These are phyloP conservation scores for Phalaenopsis equestris DNA, from an alignment of 106 monocot species.

Conservation along the genomic window DNA sequence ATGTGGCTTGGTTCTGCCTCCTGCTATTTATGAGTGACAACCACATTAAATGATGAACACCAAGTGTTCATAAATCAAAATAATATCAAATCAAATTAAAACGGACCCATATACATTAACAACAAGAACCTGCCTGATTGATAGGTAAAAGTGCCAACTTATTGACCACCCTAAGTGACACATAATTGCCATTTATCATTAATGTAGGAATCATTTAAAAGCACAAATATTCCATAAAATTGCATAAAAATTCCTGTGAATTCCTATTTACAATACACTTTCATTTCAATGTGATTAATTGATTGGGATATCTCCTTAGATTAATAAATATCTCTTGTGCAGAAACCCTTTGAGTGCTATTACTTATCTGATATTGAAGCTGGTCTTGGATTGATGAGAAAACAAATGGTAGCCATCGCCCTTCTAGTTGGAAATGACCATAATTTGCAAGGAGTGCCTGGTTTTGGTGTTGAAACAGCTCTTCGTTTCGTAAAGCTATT, in stretches of 20 bases:
- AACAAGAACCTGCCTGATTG: too few relatives aligned
- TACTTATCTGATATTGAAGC: constrained; percentile 79
- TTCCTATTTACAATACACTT: not conserved
- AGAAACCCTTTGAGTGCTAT: constrained; percentile 98
- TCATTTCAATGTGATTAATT: not conserved
- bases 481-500: constrained; percentile 76
- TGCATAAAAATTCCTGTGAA: not conserved
- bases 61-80: too few relatives aligned
- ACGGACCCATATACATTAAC: too few relatives aligned
- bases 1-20: too few relatives aligned
- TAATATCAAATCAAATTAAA: too few relatives aligned
- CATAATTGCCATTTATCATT: too few relatives aligned
- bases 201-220: not conserved
- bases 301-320: not conserved
- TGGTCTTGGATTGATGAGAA: constrained; percentile 75
- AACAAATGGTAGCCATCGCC: constrained; percentile 75
- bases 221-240: not conserved
- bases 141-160: too few relatives aligned
- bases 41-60: too few relatives aligned
- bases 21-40: too few relatives aligned
- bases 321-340: constrained; percentile 23
- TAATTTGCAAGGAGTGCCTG: constrained; percentile 72
- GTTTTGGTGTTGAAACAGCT: constrained; percentile 85
- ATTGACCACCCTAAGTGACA: too few relatives aligned
- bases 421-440: constrained; percentile 83